Percentiles rank a stretch among this genome's conserved stretches.
Evolutionary conservation across 192 early-diverging fungal genomes (phyloP).

Genomic region (Piromyces sp.): DNA sequence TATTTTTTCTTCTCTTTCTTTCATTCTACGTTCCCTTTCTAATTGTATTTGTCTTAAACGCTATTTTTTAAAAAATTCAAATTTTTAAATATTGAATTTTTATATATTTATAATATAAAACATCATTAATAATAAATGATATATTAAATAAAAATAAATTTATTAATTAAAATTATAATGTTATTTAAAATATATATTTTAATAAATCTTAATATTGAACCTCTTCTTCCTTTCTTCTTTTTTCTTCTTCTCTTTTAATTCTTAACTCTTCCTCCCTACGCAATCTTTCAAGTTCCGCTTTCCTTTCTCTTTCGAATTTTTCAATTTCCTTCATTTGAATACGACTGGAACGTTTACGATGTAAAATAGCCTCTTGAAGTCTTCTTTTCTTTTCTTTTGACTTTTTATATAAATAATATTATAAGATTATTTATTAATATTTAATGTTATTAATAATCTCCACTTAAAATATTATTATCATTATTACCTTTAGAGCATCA

Average conservation of each 20-base stretch:
- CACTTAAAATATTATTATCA: no score
- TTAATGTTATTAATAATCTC: no score
- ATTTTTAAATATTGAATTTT: no score
- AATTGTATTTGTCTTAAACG: slow-evolving; percentile 7
- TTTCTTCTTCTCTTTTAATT: slow-evolving; percentile 14
- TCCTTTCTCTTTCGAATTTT: slow-evolving; percentile 22
- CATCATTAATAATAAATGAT: no score
- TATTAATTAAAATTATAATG: slow-evolving; percentile 10
- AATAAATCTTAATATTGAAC: slow-evolving; percentile 5
- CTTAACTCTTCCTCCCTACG: slow-evolving; percentile 11
- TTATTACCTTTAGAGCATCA: slow-evolving; percentile 16
- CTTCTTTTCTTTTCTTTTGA: slow-evolving; percentile 35
- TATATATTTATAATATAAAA: no score
- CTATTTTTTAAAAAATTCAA: no score
- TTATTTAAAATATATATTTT: slow-evolving; percentile 10
- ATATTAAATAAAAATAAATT: no score
- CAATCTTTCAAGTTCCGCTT: slow-evolving; percentile 5
- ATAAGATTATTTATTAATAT: no score
- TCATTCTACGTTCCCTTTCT: slow-evolving; percentile 15
- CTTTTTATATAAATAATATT: slow-evolving; percentile 2
- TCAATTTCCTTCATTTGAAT: slow-evolving; percentile 40
- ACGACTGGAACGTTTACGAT: slow-evolving; percentile 44
- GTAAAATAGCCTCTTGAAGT: slow-evolving; percentile 28
- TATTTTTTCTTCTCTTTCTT: slow-evolving; percentile 3
- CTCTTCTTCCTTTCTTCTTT: slow-evolving; percentile 9